Conservation (phyloP, 139 green algal species). For the Volvox reticuliferus region DNA sequence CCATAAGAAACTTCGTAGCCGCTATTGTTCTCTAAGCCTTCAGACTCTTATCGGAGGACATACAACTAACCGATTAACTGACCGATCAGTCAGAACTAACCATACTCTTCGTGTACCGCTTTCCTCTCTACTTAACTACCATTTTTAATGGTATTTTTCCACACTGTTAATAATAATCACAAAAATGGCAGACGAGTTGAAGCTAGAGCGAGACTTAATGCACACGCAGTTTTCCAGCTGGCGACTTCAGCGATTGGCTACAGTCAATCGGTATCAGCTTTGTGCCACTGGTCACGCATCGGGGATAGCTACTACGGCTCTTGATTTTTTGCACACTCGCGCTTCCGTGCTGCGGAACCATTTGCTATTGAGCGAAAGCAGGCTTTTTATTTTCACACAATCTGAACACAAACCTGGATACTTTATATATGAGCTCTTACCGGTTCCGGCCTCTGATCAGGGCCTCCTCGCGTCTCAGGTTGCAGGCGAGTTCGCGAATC, state of each 20-base stretch:
- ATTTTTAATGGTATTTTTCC: not conserved
- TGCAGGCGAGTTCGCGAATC: constrained; percentile 13
- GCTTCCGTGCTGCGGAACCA: constrained; percentile 60
- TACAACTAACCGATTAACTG: not conserved
- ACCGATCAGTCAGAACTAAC: not conserved
- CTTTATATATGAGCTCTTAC: constrained; percentile 12
- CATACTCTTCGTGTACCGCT: not conserved
- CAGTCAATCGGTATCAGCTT: not conserved
- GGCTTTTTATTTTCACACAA: constrained; percentile 48
- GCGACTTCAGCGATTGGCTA: constrained; percentile 10
- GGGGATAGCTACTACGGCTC: not conserved
- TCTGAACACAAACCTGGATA: not conserved
- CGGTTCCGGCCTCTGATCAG: not conserved
- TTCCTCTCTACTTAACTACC: not conserved
- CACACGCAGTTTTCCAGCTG: constrained; percentile 24
- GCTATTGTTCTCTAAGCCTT: not conserved
- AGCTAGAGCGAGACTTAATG: constrained; percentile 10
- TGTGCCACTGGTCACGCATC: not conserved
- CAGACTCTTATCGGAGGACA: not conserved
- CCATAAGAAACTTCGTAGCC: not conserved
- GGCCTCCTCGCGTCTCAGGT: constrained; percentile 22
- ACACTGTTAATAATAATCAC: not conserved
- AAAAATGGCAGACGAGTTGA: constrained; percentile 9
- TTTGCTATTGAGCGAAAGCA: constrained; percentile 48
- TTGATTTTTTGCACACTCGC: constrained; percentile 57